phyloP scores from a whole-genome alignment of 192 early-diverging fungal species.

The Gigaspora rosea region DNA sequence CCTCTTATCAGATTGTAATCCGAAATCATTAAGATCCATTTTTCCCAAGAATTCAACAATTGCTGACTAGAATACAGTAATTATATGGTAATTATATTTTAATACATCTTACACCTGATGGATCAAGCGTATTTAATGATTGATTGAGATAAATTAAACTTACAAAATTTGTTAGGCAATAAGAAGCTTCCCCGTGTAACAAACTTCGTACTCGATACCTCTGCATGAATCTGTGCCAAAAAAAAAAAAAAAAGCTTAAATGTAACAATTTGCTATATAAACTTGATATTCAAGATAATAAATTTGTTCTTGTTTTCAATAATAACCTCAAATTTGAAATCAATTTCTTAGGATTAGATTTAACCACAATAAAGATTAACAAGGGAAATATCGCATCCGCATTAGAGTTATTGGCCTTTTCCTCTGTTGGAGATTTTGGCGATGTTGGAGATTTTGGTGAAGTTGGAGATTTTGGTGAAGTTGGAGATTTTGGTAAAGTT shows the following conservation, averaged over 20 bases:
- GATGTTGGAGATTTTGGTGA: neutral
- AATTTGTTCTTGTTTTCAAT: neutral
- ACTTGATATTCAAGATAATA: neutral
- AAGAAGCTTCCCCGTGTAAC: constrained; percentile 41
- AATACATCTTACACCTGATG: neutral
- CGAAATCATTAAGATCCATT: too few species aligned
- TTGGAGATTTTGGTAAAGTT: too few species aligned
- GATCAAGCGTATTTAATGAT: neutral
- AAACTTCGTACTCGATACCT: constrained; percentile 36
- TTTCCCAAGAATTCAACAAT: too few species aligned
- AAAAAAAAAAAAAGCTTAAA: neutral
- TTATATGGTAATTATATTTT: neutral
- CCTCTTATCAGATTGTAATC: too few species aligned
- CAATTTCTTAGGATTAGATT: constrained; percentile 64
- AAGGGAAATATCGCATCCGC: constrained; percentile 67
- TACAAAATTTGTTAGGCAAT: constrained; percentile 51
- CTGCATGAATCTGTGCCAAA: constrained; percentile 35
- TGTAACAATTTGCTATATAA: neutral
- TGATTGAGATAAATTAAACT: neutral
- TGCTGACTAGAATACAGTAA: too few species aligned
- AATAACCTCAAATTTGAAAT: constrained; percentile 60
- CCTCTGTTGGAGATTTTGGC: neutral
- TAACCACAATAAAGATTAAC: constrained; percentile 64
- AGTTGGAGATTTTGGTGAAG: neutral
- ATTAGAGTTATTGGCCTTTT: constrained; percentile 1